Evolutionary conservation across 1,284 basidiomycete species (phyloP).

Genomic region (Rhodotorula mucilaginosa): DNA sequence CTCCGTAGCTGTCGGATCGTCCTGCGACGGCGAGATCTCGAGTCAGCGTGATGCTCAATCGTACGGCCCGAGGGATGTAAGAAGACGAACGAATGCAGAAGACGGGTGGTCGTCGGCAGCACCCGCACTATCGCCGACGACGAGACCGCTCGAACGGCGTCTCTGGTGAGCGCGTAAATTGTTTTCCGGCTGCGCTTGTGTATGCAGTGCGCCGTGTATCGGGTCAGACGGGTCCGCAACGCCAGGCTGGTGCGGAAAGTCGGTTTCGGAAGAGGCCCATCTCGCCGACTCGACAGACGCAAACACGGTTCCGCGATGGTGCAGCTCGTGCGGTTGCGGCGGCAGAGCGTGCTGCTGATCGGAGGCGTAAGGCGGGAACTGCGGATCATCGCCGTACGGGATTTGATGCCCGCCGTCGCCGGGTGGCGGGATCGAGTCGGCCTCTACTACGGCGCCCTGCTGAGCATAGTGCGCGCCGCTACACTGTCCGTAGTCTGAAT

Average conservation of each 20-base stretch:
- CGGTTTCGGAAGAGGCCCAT: background rate
- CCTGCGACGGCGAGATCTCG: background rate
- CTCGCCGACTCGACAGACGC: conserved; percentile 2
- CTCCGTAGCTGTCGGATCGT: background rate
- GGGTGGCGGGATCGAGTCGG: background rate
- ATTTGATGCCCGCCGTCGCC: background rate
- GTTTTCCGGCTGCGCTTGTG: no score
- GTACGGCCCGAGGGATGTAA: no score
- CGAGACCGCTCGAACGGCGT: no score
- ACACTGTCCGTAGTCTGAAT: no score
- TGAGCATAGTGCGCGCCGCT: no score
- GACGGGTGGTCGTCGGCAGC: no score
- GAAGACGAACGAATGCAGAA: no score
- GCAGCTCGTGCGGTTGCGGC: background rate
- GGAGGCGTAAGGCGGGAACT: background rate
- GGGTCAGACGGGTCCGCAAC: background rate
- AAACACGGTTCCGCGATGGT: background rate
- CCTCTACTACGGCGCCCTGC: no score
- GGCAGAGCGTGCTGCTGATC: background rate
- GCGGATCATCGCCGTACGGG: background rate
- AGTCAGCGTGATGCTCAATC: background rate
- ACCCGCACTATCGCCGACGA: no score
- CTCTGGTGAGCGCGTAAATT: no score
- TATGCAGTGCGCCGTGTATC: no score
- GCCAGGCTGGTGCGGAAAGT: background rate